Conservation (phyloP, 805 yeast genomes). For the Starmerella ratchasimensis region DNA sequence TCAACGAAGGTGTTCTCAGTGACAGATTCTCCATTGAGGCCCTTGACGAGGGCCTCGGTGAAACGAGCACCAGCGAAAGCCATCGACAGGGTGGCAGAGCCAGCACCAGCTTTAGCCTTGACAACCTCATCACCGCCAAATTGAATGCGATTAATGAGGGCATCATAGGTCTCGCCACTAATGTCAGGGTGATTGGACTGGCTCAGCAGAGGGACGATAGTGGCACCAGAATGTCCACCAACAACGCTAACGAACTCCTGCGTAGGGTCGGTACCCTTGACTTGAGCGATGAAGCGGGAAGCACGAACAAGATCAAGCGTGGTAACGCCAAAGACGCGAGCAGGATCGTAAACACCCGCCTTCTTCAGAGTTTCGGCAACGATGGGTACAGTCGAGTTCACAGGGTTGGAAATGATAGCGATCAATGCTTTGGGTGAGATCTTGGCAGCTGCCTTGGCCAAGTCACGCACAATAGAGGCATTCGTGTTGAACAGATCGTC, state of each 20-base stretch:
- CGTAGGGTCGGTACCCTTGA: conserved; percentile 57
- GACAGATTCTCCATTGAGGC: conserved; percentile 31
- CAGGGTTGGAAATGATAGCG: conserved; percentile 82
- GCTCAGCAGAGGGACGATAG: conserved; percentile 85
- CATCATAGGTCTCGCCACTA: conserved; percentile 50
- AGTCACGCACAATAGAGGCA: conserved; percentile 86
- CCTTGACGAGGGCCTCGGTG: conserved; percentile 39
- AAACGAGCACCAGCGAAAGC: conserved; percentile 82
- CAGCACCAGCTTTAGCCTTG: conserved; percentile 85
- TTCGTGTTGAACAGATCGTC: conserved; percentile 93
- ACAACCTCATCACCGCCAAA: conserved; percentile 96
- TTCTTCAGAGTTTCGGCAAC: conserved; percentile 83
- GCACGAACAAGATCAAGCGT: conserved; percentile 86
- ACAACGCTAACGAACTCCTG: conserved; percentile 72
- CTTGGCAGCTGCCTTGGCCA: conserved; percentile 76
- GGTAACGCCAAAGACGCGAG: conserved; percentile 90
- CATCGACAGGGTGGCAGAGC: conserved; percentile 88
- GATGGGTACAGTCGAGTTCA: conserved; percentile 93
- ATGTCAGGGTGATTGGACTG: conserved; percentile 50
- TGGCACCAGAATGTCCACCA: conserved; percentile 96
- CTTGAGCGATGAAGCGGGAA: conserved; percentile 68
- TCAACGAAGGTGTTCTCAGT: conserved; percentile 46
- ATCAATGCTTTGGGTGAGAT: conserved; percentile 73
- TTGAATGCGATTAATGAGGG: conserved; percentile 75
- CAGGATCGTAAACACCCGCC: conserved; percentile 79